Evolutionary conservation across 202 grass and related monocot genomes (phyloP).

Genomic region (Eragrostis tef): DNA sequence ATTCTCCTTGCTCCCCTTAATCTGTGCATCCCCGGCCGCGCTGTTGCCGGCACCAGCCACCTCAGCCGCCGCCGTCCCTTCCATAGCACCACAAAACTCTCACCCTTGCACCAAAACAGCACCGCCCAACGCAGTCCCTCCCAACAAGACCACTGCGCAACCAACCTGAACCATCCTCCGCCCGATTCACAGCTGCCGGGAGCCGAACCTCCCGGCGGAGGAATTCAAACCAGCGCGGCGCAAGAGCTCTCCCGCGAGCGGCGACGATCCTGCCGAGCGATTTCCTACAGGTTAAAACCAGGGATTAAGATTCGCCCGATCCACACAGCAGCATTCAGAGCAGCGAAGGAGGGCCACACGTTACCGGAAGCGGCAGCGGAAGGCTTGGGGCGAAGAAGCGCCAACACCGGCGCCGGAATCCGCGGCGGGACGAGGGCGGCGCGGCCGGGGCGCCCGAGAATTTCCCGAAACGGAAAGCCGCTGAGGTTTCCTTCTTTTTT

Average conservation of each 20-base stretch:
- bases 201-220: slow-evolving; percentile 26
- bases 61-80: slow-evolving; percentile 59
- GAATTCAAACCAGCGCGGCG: neutral
- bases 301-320: slow-evolving; percentile 15
- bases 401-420: slow-evolving; percentile 27
- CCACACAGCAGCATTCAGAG: slow-evolving; percentile 5
- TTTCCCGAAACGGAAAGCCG: slow-evolving; percentile 75
- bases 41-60: slow-evolving; percentile 42
- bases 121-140: neutral
- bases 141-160: slow-evolving; percentile 16
- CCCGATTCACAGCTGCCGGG: slow-evolving; percentile 9
- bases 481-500: slow-evolving; percentile 40
- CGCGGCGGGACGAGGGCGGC: neutral
- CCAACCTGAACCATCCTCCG: slow-evolving; percentile 16
- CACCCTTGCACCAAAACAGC: slow-evolving; percentile 18
- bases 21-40: slow-evolving; percentile 42
- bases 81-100: slow-evolving; percentile 56
- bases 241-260: neutral
- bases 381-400: neutral
- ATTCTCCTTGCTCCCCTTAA: slow-evolving; percentile 66
- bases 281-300: slow-evolving; percentile 8
- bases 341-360: slow-evolving; percentile 20
- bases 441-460: neutral
- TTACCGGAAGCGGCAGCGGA: slow-evolving; percentile 20
- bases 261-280: neutral